Base-by-base conservation (phyloP, 768 basidiomycete species). In the Panus rudis region DNA sequence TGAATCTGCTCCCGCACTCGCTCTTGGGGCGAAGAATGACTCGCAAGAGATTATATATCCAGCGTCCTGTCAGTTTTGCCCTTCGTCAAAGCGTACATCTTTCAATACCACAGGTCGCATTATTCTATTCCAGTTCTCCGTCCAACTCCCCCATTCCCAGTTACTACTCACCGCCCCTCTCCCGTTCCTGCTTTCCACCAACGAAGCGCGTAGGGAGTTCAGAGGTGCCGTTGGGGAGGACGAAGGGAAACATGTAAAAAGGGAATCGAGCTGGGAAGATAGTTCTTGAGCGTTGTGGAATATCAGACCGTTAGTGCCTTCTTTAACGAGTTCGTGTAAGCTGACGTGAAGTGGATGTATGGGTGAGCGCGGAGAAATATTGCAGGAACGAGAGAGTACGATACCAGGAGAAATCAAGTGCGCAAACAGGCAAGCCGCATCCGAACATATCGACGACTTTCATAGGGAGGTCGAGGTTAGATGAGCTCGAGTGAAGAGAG, bases 391-490 rank as follows among this genome's bases (percentile, higher is more conserved):
- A 20, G 21, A n/a, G 14, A 23, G 23, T 30, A 30, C 16, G 22
- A n/a, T 48, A 93, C 92, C 90, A 94, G 31, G 71, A 65, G 57
- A 94, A 99, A 38, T 81, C 72, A 3, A 92, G 71, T 0, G 96
- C 93, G 48, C 93, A 86, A 6, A 97, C 96, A 0, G 94, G 94
- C 43, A 98, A 69, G 4, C 84, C 84, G 53, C 93, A 97, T 4
- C 96, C 96, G 66, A 98, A 97, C 94, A 98, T 97, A 61, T 99
- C 96, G 6, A 99, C 92, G 4, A 99, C 81, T 63, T 99, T 99
- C 96, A 99, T 99, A 3, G 96, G 96, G 42, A 99, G 68, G 63
- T 99, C 96, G 44, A 92, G 65, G 1, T 77, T 85, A 2, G 90
- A 93, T 0, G 90, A 91, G 60, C 90, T 93, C 4, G 80, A 78